Evolutionary conservation across 768 basidiomycete genomes (phyloP).

Genomic region (Amanita molliuscula): DNA sequence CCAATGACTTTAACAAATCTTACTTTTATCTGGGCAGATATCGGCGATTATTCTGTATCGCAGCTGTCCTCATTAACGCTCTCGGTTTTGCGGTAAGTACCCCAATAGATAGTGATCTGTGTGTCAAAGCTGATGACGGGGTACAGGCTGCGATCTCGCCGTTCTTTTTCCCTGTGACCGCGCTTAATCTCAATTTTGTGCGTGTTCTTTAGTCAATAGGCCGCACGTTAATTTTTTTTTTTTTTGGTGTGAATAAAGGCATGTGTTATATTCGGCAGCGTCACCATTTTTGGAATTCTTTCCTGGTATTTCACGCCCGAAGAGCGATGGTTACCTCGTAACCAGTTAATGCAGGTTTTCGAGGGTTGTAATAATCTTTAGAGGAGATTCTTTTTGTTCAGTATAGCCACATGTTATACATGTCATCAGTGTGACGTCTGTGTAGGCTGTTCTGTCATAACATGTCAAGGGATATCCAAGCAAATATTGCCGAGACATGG

Average conservation of each 20-base stretch:
- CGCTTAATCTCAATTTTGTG: constrained; percentile 78
- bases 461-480: too few species aligned
- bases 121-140: constrained; percentile 7
- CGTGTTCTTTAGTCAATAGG: too few species aligned
- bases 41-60: constrained; percentile 58
- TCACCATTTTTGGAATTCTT: constrained; percentile 67
- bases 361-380: constrained; percentile 7
- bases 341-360: constrained; percentile 46
- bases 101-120: background rate
- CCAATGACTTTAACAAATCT: constrained; percentile 60
- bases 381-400: too few species aligned
- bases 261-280: constrained; percentile 68
- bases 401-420: too few species aligned
- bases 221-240: too few species aligned
- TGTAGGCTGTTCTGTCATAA: too few species aligned
- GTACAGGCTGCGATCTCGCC: constrained; percentile 72
- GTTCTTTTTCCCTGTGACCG: constrained; percentile 75
- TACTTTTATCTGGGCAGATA: constrained; percentile 63
- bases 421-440: too few species aligned
- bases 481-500: too few species aligned
- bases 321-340: constrained; percentile 68
- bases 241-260: constrained; percentile 30
- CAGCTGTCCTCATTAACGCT: constrained; percentile 60
- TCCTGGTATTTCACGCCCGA: constrained; percentile 76
- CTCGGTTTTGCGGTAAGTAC: constrained; percentile 62